Percentiles rank a stretch among this genome's conserved stretches.
These are phyloP conservation scores for Podospora sp. DNA, from an alignment of 495 filamentous ascomycete genomes.

Conservation along the genomic window DNA sequence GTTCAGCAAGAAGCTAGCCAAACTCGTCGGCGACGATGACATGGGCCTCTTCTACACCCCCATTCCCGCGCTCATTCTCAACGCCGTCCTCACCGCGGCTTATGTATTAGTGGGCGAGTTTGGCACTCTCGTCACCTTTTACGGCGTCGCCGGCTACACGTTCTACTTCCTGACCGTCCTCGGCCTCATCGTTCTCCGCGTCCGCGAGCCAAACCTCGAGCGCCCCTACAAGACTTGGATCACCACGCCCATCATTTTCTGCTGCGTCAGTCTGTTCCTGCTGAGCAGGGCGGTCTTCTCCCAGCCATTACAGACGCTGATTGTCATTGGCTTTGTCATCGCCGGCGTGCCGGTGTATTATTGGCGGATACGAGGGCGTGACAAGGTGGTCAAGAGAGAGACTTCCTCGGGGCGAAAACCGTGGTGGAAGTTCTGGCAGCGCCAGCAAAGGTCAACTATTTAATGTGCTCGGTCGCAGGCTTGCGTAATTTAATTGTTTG, in stretches of 20 bases:
- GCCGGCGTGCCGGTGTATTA: conserved; percentile 86
- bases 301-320: conserved; percentile 83
- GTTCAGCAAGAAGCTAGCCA: conserved; percentile 57
- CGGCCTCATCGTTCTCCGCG: conserved; percentile 84
- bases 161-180: conserved; percentile 97
- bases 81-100: conserved; percentile 65
- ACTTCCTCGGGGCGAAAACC: conserved; percentile 23
- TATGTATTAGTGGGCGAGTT: conserved; percentile 92
- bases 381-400: conserved; percentile 44
- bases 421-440: conserved; percentile 53
- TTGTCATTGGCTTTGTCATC: conserved; percentile 80
- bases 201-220: conserved; percentile 86
- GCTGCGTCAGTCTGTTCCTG: conserved; percentile 93
- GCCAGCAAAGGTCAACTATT: conserved; percentile 27
- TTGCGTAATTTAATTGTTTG: not conserved
- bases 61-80: conserved; percentile 84
- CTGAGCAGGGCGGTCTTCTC: conserved; percentile 85
- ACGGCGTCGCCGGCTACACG: conserved; percentile 92
- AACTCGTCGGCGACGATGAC: conserved; percentile 62
- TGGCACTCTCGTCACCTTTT: conserved; percentile 88
- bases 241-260: conserved; percentile 94
- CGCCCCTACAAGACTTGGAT: conserved; percentile 95
- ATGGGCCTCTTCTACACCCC: conserved; percentile 79
- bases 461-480: not conserved
- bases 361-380: conserved; percentile 71